Percentiles rank a stretch among this genome's conserved stretches.
Evolutionary conservation across 2,329 filamentous ascomycete genomes (phyloP).

Genomic region (Biscogniauxia marginata): DNA sequence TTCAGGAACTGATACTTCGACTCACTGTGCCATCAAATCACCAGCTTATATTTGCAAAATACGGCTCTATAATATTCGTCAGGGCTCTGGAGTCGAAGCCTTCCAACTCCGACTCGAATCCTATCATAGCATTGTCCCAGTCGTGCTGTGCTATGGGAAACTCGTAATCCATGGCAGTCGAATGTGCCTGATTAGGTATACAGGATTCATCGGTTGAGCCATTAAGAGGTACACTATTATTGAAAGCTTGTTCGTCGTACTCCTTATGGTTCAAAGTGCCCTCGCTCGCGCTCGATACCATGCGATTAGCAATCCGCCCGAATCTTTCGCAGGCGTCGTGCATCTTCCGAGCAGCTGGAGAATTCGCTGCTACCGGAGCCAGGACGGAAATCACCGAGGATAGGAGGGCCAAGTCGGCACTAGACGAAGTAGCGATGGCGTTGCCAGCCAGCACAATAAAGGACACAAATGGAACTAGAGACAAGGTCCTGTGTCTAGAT

Average conservation of each 20-base stretch:
- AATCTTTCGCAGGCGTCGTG: conserved; percentile 27
- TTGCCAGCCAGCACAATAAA: conserved; percentile 29
- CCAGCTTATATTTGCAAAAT: conserved; percentile 24
- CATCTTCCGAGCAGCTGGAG: conserved; percentile 18
- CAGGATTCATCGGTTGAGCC: background rate
- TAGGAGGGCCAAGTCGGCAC: conserved; percentile 19
- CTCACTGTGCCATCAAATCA: too few relatives aligned
- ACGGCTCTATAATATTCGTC: conserved; percentile 28
- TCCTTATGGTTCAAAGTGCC: background rate
- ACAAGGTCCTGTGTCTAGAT: conserved; percentile 15
- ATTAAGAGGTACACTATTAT: background rate
- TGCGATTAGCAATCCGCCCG: conserved; percentile 17
- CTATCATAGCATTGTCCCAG: conserved; percentile 28
- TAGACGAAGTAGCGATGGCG: conserved; percentile 26
- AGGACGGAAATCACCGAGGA: conserved; percentile 19
- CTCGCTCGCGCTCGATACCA: conserved; percentile 19
- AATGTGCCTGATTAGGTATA: background rate
- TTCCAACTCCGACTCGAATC: conserved; percentile 25
- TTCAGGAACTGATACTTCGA: too few relatives aligned
- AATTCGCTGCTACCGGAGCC: conserved; percentile 9
- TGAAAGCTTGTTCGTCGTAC: conserved; percentile 6
- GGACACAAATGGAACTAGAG: conserved; percentile 25
- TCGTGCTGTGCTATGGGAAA: conserved; percentile 29
- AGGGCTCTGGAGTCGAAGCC: conserved; percentile 24
- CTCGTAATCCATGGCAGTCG: conserved; percentile 13